phyloP scores from a whole-genome alignment of 768 basidiomycete genomes.

The Boletus sensibilis region DNA sequence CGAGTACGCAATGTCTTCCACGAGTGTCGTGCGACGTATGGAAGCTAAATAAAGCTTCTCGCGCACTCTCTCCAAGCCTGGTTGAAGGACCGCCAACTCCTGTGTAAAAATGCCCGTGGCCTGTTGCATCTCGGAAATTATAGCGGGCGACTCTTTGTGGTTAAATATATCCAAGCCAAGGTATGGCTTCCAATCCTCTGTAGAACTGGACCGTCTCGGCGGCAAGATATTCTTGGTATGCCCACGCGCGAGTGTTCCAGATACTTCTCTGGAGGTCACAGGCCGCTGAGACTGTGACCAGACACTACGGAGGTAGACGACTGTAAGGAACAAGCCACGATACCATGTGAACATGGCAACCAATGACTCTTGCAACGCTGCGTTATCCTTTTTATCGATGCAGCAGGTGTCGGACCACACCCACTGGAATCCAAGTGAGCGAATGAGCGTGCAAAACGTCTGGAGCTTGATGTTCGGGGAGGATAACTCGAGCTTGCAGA shows the following conservation, averaged over 20 bases:
- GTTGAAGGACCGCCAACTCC: background rate
- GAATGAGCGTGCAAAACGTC: background rate
- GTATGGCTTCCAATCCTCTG: conserved; percentile 13
- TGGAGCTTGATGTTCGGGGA: background rate
- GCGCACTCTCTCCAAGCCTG: conserved; percentile 3
- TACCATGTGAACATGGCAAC: too few species aligned
- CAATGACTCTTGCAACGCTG: conserved; percentile 7
- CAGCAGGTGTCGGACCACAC: conserved; percentile 15
- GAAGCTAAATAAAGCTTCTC: conserved; percentile 13
- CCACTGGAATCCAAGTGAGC: background rate
- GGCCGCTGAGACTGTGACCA: background rate
- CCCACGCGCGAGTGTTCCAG: conserved; percentile 14
- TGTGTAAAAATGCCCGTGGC: background rate
- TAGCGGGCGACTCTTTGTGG: conserved; percentile 2
- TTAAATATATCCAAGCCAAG: background rate
- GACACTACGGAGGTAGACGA: conserved; percentile 7
- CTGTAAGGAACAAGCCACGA: conserved; percentile 2
- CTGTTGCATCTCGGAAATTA: conserved; percentile 4
- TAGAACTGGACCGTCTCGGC: conserved; percentile 4
- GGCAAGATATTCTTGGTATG: conserved; percentile 12
- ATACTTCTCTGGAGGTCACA: background rate
- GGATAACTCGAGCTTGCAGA: background rate
- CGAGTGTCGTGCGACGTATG: background rate
- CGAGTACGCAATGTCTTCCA: conserved; percentile 12
- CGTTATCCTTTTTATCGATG: background rate